phyloP scores from a whole-genome alignment of 257 asterid species.

The Euphrasia confusa region DNA sequence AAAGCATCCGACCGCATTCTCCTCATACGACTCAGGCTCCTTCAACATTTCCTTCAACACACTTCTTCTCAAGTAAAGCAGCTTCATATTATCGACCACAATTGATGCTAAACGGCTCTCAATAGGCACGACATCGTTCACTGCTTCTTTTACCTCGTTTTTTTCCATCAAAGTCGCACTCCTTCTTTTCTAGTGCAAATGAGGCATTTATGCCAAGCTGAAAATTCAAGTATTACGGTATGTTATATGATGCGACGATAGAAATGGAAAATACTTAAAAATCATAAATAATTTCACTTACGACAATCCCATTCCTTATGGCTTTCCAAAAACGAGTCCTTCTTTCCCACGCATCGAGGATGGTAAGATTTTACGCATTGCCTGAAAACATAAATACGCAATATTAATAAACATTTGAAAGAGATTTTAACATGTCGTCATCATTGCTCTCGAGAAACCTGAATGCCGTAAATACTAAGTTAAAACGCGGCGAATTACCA shows the following conservation, averaged over 20 bases:
- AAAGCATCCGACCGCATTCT: conserved; percentile 69
- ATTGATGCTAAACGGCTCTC: conserved; percentile 52
- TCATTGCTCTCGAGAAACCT: background rate
- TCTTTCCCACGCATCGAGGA: conserved; percentile 51
- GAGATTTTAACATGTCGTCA: conserved; percentile 5
- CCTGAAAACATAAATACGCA: conserved; percentile 42
- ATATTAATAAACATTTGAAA: conserved; percentile 9
- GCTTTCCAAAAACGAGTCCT: conserved; percentile 37
- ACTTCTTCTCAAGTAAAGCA: conserved; percentile 66
- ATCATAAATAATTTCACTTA: conserved; percentile 32
- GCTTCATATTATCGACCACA: conserved; percentile 59
- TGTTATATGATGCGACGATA: conserved; percentile 19
- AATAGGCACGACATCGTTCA: conserved; percentile 18
- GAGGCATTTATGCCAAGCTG: conserved; percentile 83
- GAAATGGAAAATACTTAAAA: conserved; percentile 3
- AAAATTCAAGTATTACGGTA: conserved; percentile 18
- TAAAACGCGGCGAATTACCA: conserved; percentile 6
- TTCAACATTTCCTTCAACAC: conserved; percentile 47
- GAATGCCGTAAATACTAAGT: background rate
- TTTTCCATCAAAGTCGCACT: conserved; percentile 61
- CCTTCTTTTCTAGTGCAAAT: conserved; percentile 39
- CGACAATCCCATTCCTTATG: conserved; percentile 50
- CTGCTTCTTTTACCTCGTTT: conserved; percentile 18
- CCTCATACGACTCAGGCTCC: conserved; percentile 53
- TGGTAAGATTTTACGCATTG: conserved; percentile 74